Base-by-base conservation (phyloP, 2,329 filamentous ascomycete genomes). In the Aspergillus ochraceus region DNA sequence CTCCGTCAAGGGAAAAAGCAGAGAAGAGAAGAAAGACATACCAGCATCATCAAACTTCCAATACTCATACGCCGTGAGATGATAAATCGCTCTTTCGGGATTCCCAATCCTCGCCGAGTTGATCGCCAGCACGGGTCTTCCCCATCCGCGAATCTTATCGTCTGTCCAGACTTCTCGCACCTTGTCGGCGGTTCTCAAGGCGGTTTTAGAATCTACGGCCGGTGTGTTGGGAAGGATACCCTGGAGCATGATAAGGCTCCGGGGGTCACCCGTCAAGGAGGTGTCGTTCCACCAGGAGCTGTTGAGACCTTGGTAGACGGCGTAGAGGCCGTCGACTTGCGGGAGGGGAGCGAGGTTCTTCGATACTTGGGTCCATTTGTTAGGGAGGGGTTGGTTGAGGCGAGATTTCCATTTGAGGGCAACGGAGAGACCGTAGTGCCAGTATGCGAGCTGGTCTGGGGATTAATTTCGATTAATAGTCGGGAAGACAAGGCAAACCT, bases 11-110 rank as follows among this genome's bases (percentile, higher is more conserved):
- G 4, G 11, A 14, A 2, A 14, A 6, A 53, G 22, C 36, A 29
- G 10, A 36, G 5, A 14, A 19, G 17, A 17, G 26, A 2, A 8
- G 5, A 4, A 26, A n/a, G 17, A 49, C 54, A 29, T 22, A 62
- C 62, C 62, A 36, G 62, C 62, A 57, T 62, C 62, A 49, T 64
- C 62, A 49, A 64, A 64, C 9, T 20, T 56, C 62, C 62, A 64
- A 26, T 58, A 62, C 12, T 57, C 60, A 52, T 54, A 62, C 12
- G 62, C 58, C 2, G 61, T 61, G 17, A 64, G 8, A 52, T 64
- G 62, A 29, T 58, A 52, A 20, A 59, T 49, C 4, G 60, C 62
- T 22, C 54, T 19, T 8, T 62, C 60, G 2, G 52, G 55, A 6
- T 57, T 54, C 9, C 62, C 62, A 36, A 62, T 30, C 4, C 62